Conservation (phyloP, 2,329 filamentous ascomycete genomes). For the Fusarium xylarioides region DNA sequence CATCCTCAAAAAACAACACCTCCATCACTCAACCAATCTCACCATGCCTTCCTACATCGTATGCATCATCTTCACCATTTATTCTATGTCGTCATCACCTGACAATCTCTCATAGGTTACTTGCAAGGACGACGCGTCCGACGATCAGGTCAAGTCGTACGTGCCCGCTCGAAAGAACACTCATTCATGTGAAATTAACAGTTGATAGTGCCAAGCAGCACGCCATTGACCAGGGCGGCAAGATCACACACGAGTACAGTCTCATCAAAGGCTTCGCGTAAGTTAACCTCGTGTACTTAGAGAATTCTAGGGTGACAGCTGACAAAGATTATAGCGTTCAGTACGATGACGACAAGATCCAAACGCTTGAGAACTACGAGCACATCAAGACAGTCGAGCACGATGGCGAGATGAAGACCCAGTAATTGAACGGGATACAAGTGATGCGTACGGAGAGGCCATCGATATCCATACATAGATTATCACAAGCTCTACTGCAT, state of each 20-base stretch:
- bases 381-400: conserved; percentile 79
- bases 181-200: neutral
- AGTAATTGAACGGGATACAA: conserved; percentile 58
- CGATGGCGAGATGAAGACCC: conserved; percentile 75
- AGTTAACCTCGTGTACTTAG: conserved; percentile 46
- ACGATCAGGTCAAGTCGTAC: conserved; percentile 74
- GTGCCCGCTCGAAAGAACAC: conserved; percentile 34
- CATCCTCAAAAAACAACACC: conserved; percentile 18
- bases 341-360: conserved; percentile 73
- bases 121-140: conserved; percentile 74
- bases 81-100: neutral
- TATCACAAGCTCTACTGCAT: conserved; percentile 18
- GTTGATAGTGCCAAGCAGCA: conserved; percentile 77
- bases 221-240: conserved; percentile 78
- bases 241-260: conserved; percentile 83
- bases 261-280: conserved; percentile 96
- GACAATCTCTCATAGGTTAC: conserved; percentile 69
- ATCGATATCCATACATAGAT: conserved; percentile 12
- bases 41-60: conserved; percentile 68
- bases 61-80: conserved; percentile 31
- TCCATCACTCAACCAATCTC: conserved; percentile 24
- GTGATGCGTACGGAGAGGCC: neutral
- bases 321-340: conserved; percentile 66
- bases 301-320: neutral
- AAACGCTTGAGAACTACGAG: conserved; percentile 72